Evolutionary conservation across 148 eudicot species (phyloP), one percentile per base, ranked within the genome.

Genomic region (Dianthus caryophyllus): DNA sequence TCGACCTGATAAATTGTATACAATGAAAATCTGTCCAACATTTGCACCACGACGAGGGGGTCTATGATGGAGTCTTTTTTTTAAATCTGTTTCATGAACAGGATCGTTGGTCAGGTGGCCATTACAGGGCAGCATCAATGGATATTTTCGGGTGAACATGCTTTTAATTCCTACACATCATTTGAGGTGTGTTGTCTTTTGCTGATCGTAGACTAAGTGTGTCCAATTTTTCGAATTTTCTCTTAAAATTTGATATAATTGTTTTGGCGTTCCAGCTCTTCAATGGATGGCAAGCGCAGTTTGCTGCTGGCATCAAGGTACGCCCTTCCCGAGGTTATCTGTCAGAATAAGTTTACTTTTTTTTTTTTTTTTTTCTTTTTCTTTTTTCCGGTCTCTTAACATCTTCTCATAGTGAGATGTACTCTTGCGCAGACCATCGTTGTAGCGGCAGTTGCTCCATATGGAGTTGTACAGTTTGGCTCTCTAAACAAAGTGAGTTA

Each of bases 231-330:
- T 50, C 44, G 51, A 61, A 14, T 8, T n/a, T 30, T 16, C 59
- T 54, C 44, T 31, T 9, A 46, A 17, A 31, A 44, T 76, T 54
- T 25, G 15, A 47, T 54, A 39, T 59, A 59, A 61, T 38, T 64
- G 59, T 72, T 72, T 72, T 48, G 66, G 52, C n/a, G 65, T 69
- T 73, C 29, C 86, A 92, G 98, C 69, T 82, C 54, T 79, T 36
- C 73, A 88, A 79, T 71, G 91, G 82, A 46, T 87, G 89, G 94
- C 86, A 84, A 72, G 76, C 78, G 54, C 98, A 92, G 74, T 87
- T 89, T 78, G 79, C 79, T 59, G 91, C 98, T 74, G 98, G 96
- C 51, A 78, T 87, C 52, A 80, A 79, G 98, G 98, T 92, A 73
- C 74, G 55, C 66, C 69, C 57, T 33, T 48, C 33, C 49, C 38